Percentiles rank a stretch among this genome's conserved stretches.
Conservation (phyloP, 805 yeast species). For the Vanderwaltozyma verrucispora region DNA sequence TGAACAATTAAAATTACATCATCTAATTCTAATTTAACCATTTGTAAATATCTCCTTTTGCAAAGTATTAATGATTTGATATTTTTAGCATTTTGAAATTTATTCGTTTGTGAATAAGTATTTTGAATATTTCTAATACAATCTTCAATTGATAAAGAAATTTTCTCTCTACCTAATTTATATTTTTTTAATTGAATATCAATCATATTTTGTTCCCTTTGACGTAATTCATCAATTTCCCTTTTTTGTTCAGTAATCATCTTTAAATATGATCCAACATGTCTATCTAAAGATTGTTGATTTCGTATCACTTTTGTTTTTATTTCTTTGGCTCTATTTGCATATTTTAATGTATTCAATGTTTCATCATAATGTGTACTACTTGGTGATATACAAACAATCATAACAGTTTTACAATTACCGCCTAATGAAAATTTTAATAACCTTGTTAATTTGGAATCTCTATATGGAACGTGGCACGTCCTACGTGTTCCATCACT, state of each 20-base stretch:
- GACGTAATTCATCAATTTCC: slow-evolving; percentile 59
- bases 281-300: slow-evolving; percentile 65
- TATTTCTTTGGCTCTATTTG: slow-evolving; percentile 84
- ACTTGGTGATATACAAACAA: slow-evolving; percentile 87
- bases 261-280: slow-evolving; percentile 73
- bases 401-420: slow-evolving; percentile 91
- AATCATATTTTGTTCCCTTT: slow-evolving; percentile 38
- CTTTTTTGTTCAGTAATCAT: slow-evolving; percentile 74
- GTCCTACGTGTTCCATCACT: slow-evolving; percentile 43
- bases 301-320: slow-evolving; percentile 71
- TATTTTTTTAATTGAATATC: slow-evolving; percentile 30
- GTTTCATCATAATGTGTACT: slow-evolving; percentile 88
- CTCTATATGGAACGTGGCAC: slow-evolving; percentile 79
- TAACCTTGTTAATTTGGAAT: slow-evolving; percentile 79
- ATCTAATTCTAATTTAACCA: slow-evolving; percentile 34
- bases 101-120: slow-evolving; percentile 32
- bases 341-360: slow-evolving; percentile 80
- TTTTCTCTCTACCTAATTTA: slow-evolving; percentile 30
- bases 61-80: slow-evolving; percentile 30
- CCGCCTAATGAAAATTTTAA: slow-evolving; percentile 88
- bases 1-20: slow-evolving; percentile 14
- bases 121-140: slow-evolving; percentile 33
- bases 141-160: slow-evolving; percentile 33
- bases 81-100: slow-evolving; percentile 36
- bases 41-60: slow-evolving; percentile 32